phyloP scores from a whole-genome alignment of 2,329 filamentous ascomycete genomes.

The Ceratocystis huliohia region DNA sequence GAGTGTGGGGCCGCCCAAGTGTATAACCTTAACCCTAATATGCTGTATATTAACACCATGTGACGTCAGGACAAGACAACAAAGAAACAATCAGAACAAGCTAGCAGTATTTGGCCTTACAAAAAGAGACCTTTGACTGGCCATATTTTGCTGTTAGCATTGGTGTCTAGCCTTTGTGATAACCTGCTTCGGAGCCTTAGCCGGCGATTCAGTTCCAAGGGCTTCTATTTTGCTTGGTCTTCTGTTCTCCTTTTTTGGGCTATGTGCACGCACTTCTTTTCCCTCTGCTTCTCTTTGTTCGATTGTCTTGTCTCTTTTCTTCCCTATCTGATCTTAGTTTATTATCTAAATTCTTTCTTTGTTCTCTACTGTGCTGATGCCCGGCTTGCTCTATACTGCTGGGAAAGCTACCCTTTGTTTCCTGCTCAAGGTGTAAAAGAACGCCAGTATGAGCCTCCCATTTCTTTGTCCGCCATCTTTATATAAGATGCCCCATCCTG shows the following conservation, averaged over 20 bases:
- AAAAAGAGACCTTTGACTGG: too few relatives aligned
- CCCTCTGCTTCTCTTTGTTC: background rate
- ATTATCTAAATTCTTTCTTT: background rate
- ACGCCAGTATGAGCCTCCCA: background rate
- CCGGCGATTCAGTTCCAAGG: too few relatives aligned
- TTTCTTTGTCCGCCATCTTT: background rate
- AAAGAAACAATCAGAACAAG: too few relatives aligned
- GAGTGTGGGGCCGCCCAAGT: too few relatives aligned
- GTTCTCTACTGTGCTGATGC: background rate
- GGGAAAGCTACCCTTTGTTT: background rate
- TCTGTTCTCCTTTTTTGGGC: too few relatives aligned
- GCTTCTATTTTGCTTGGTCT: too few relatives aligned
- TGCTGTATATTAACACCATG: rapidly evolving
- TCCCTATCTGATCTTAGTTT: background rate
- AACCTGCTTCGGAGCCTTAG: too few relatives aligned
- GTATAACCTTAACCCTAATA: too few relatives aligned
- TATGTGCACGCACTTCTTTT: background rate
- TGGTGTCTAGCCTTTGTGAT: too few relatives aligned
- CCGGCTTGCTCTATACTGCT: background rate
- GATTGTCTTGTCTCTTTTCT: background rate
- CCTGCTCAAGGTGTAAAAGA: background rate
- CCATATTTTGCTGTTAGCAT: too few relatives aligned
- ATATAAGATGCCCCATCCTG: background rate
- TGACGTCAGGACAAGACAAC: too few relatives aligned
- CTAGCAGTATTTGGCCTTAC: too few relatives aligned